A percentile compares a stretch with the other conserved stretches of the same genome.
phyloP scores from a whole-genome alignment of 1,284 basidiomycete species.

The Xerocomus minutiporus region DNA sequence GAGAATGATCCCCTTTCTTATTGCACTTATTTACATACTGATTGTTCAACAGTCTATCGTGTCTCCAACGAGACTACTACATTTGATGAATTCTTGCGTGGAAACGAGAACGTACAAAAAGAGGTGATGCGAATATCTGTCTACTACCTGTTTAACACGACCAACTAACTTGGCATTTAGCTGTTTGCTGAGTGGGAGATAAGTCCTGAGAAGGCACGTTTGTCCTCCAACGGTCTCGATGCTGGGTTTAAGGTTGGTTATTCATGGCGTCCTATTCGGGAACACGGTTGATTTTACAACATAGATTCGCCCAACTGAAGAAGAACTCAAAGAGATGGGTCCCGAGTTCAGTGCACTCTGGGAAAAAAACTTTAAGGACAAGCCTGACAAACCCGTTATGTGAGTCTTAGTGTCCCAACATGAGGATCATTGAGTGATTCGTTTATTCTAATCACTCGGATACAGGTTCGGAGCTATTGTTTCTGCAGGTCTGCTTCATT shows the following conservation, averaged over 20 bases:
- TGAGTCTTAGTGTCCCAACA: not conserved
- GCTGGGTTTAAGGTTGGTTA: not conserved
- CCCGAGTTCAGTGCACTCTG: not conserved
- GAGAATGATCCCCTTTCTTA: not conserved
- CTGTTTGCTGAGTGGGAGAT: not conserved
- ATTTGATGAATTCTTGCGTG: not conserved
- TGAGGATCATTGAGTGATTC: not conserved
- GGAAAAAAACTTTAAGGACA: not conserved
- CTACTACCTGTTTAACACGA: not conserved
- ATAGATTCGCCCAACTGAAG: not conserved
- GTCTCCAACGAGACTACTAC: not conserved
- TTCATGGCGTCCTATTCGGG: not conserved
- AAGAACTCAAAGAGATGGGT: not conserved
- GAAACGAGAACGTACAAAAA: not conserved
- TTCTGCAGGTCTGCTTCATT: not conserved
- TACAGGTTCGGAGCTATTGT: not conserved
- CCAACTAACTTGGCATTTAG: not conserved
- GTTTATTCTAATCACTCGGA: not conserved
- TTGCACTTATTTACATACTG: not conserved
- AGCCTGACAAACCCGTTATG: not conserved
- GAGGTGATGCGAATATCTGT: not conserved
- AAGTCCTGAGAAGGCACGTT: not conserved
- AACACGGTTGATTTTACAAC: not conserved
- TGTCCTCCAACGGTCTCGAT: not conserved
- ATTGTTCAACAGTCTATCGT: not conserved